phyloP scores from a whole-genome alignment of 495 filamentous ascomycete species.

The Neurospora discreta region DNA sequence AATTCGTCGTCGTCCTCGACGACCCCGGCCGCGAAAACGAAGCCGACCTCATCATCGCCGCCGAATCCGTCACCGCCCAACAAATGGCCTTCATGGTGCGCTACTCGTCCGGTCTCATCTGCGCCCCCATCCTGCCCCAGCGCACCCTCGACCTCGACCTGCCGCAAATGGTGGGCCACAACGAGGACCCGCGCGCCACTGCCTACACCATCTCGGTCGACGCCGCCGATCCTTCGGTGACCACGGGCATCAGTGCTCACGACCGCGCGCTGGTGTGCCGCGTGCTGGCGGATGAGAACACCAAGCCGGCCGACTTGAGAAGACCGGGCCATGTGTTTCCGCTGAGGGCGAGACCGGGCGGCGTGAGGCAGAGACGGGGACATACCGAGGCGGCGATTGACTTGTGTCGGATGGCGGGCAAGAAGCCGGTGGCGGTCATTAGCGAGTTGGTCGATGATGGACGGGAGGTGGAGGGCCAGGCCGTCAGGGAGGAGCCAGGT shows the following conservation, averaged over 20 bases:
- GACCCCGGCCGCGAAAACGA: constrained; percentile 88
- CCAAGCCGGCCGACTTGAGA: constrained; percentile 51
- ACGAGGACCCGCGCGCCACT: constrained; percentile 76
- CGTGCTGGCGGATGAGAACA: constrained; percentile 56
- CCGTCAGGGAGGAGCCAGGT: constrained; percentile 48
- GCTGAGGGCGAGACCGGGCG: constrained; percentile 66
- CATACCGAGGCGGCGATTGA: constrained; percentile 92
- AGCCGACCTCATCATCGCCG: constrained; percentile 94
- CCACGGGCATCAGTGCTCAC: constrained; percentile 82
- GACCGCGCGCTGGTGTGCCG: constrained; percentile 78
- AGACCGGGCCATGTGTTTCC: constrained; percentile 89
- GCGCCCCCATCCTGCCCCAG: constrained; percentile 64
- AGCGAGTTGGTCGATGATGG: constrained; percentile 80
- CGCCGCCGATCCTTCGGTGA: constrained; percentile 55
- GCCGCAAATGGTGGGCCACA: constrained; percentile 79
- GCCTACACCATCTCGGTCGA: constrained; percentile 90
- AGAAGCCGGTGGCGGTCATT: constrained; percentile 67
- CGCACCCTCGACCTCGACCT: constrained; percentile 58
- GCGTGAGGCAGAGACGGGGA: constrained; percentile 64
- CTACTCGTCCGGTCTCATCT: constrained; percentile 80
- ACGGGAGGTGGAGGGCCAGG: constrained; percentile 44
- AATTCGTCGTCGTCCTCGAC: constrained; percentile 95
- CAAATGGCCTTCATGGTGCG: constrained; percentile 96
- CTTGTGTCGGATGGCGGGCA: constrained; percentile 71
- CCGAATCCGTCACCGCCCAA: constrained; percentile 68